Conservation (phyloP, 2,329 filamentous ascomycete species). For the Aureobasidium namibiae region DNA sequence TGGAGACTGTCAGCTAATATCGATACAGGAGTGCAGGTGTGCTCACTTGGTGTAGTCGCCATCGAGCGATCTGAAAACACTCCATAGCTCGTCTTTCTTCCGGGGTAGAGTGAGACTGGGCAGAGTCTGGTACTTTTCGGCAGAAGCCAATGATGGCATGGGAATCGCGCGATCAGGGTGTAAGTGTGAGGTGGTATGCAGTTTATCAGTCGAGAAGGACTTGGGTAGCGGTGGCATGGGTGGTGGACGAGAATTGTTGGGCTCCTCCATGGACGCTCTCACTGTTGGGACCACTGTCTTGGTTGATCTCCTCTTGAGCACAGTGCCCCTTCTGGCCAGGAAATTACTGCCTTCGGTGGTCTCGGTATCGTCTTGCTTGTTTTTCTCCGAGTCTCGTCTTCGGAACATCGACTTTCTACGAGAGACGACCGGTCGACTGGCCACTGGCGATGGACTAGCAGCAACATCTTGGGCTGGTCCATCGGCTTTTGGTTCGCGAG, state of each 20-base stretch:
- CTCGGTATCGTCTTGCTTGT: background rate
- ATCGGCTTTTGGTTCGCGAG: background rate
- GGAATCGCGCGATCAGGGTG: constrained; percentile 32
- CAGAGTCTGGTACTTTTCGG: constrained; percentile 31
- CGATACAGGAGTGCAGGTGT: constrained; percentile 7
- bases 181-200: constrained; percentile 31
- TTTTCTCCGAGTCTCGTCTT: constrained; percentile 1
- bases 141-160: constrained; percentile 33
- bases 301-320: constrained; percentile 16
- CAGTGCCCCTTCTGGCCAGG: constrained; percentile 16
- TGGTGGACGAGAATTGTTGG: constrained; percentile 22
- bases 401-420: constrained; percentile 5
- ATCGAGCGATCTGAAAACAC: constrained; percentile 58
- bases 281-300: background rate
- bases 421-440: background rate
- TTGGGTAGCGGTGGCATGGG: constrained; percentile 36
- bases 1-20: constrained; percentile 19
- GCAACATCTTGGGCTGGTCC: background rate
- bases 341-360: constrained; percentile 1
- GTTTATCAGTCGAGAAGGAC: constrained; percentile 41
- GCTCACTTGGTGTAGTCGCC: constrained; percentile 58
- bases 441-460: background rate
- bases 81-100: constrained; percentile 64
- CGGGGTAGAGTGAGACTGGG: constrained; percentile 27
- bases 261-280: constrained; percentile 10